Base-by-base conservation (phyloP, 352 stramenopile genomes). In the Phytopythium boreale region DNA sequence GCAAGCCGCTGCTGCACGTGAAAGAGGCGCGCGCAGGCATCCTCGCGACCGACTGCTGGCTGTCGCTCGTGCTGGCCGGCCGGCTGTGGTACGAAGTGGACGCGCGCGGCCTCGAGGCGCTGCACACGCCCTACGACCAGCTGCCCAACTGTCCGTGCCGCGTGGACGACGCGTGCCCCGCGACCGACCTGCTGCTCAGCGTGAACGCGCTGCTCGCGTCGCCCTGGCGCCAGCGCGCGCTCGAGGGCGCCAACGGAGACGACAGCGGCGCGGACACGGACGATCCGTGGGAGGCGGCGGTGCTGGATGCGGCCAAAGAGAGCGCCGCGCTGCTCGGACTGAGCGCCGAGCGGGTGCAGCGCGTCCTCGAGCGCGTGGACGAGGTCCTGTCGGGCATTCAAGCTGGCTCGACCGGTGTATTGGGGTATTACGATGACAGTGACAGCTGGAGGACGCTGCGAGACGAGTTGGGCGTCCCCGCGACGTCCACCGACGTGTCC, bases 51-150 rank as follows among this genome's bases (percentile, higher is more conserved):
- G 11, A 60, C n/a, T 69, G 74, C 1, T 88, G 79, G 78, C 50
- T 87, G 9, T 64, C 66, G 17, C 44, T 85, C n/a, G 72, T 64
- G 2, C 81, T 85, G 72, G 76, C 74, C 8, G 79, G 79, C n/a
- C 65, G 75, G 7, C 72, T 88, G 6, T 87, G 78, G 78, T 87
- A 87, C 55, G 70, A 84, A 56, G 74, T 85, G 4, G 72, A 78
- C 24, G 53, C 64, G 8, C 59, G 60, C 12, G 51, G 66, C 39
- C 61, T 88, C 19, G 67, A 78, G 5, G 62, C 75, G 36, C 61
- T 86, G 19, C 58, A 71, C 22, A 74, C 69, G 2, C 66, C 67
- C 37, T 88, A 88, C 62, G 64, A 71, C 0, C 39, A 80, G 3
- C 71, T 88, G 10, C 66, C 69, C 3, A 68, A 70, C 10, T 82